phyloP scores from a whole-genome alignment of 257 asterid genomes.

The Solanum verrucosum region DNA sequence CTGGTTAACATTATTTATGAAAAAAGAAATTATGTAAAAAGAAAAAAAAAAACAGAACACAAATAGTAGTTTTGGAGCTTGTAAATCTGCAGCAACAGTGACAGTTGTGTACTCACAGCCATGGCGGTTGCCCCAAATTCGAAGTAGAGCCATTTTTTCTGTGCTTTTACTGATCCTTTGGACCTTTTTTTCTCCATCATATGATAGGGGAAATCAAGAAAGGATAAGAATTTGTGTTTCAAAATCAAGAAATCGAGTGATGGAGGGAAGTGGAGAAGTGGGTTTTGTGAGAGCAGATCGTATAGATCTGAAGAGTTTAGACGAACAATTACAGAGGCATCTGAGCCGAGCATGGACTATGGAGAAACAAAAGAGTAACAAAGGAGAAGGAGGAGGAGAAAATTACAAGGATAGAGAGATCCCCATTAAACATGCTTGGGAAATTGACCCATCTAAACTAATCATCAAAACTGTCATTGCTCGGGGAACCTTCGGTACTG shows the following conservation, averaged over 20 bases:
- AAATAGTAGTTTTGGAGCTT: background rate
- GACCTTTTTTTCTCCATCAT: background rate
- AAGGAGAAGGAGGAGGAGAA: background rate
- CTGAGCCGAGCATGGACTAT: slow-evolving; percentile 41
- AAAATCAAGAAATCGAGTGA: background rate
- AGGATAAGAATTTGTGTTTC: background rate
- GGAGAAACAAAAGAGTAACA: slow-evolving; percentile 35
- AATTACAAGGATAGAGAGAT: slow-evolving; percentile 22
- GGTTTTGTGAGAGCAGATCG: slow-evolving; percentile 63
- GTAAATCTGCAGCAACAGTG: background rate
- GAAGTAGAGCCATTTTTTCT: background rate
- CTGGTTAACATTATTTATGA: background rate
- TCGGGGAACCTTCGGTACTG: slow-evolving; percentile 78
- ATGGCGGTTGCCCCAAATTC: background rate
- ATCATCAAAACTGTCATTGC: slow-evolving; percentile 54
- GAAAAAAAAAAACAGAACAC: background rate
- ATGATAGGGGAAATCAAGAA: background rate
- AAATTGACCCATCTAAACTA: slow-evolving; percentile 64
- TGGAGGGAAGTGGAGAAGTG: slow-evolving; percentile 16
- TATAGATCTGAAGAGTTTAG: slow-evolving; percentile 74
- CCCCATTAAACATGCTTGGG: slow-evolving; percentile 60
- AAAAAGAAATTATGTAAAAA: background rate
- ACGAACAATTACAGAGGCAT: slow-evolving; percentile 63
- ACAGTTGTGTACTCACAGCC: background rate
- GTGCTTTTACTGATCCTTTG: background rate